Base-by-base conservation (phyloP, 345 rosid species). In the Erodium maritimum region DNA sequence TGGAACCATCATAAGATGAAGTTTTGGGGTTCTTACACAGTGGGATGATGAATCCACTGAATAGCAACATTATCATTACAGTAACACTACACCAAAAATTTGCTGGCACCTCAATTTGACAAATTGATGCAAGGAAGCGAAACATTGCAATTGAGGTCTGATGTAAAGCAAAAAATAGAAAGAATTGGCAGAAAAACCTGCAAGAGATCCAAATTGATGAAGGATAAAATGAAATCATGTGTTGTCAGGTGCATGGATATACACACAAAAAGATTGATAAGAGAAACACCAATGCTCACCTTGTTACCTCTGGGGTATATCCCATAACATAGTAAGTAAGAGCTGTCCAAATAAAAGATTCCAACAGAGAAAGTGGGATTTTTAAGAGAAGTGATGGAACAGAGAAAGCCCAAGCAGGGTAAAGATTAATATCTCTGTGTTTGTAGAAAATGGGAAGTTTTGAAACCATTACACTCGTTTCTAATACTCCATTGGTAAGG, bases 251-350 rank as follows among this genome's bases (percentile, higher is more conserved):
- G 33, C n/a, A n/a, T n/a, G n/a, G n/a, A n/a, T n/a, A n/a, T n/a
- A n/a, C n/a, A n/a, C n/a, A n/a, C n/a, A n/a, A n/a, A n/a, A n/a
- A n/a, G n/a, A n/a, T n/a, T n/a, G n/a, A n/a, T n/a, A n/a, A n/a
- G n/a, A n/a, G n/a, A n/a, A n/a, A n/a, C n/a, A n/a, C n/a, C n/a
- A n/a, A n/a, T n/a, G n/a, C n/a, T n/a, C 19, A 76, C 86, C 86
- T 74, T 58, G 60, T 65, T 14, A 72, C 69, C 60, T 79, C 82
- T 1, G 87, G 87, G 61, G 78, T 72, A 55, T 67, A 82, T 33
- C 80, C 83, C 45, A 82, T 69, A 33, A 54, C 80, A 56, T 79
- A 82, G 62, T 76, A 82, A 58, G 87, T 82, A 56, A 82, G 65
- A 66, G 73, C 62, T 37, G 82, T 76, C 83, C 87, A 79, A 13